Conservation (phyloP, 1,284 basidiomycete species). For the Amylostereum chailletii region DNA sequence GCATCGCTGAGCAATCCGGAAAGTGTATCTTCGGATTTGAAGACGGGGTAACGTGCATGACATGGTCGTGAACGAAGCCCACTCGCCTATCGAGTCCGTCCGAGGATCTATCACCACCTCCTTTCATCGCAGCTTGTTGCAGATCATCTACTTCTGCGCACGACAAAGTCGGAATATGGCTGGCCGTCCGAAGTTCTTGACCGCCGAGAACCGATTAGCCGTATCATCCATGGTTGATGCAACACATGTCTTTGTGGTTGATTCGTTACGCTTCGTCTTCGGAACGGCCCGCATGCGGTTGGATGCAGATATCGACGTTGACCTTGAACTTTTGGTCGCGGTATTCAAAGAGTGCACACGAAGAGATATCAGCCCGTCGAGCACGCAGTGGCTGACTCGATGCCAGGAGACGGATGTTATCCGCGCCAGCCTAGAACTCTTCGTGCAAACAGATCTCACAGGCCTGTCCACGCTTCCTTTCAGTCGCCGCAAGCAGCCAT, state of each 20-base stretch:
- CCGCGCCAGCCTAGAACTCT: conserved; percentile 67
- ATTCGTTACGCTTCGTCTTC: conserved; percentile 63
- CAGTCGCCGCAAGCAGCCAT: conserved; percentile 54
- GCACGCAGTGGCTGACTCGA: conserved; percentile 67
- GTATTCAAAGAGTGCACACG: conserved; percentile 77
- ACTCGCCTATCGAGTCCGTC: conserved; percentile 70
- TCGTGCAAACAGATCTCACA: conserved; percentile 60
- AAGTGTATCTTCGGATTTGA: conserved; percentile 53
- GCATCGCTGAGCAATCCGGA: conserved; percentile 60
- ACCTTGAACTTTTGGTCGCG: conserved; percentile 73
- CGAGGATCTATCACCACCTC: conserved; percentile 55
- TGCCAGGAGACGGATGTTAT: conserved; percentile 82
- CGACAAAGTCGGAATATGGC: conserved; percentile 49
- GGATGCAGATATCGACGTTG: conserved; percentile 63
- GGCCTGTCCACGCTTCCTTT: conserved; percentile 57
- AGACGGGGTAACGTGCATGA: conserved; percentile 46
- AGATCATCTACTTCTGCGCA: conserved; percentile 72
- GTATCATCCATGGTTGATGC: conserved; percentile 55
- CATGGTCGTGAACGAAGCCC: conserved; percentile 67
- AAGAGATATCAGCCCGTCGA: conserved; percentile 55
- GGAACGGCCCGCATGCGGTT: conserved; percentile 48
- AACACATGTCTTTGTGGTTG: conserved; percentile 56
- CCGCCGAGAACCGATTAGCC: conserved; percentile 51
- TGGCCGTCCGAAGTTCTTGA: conserved; percentile 39
- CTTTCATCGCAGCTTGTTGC: conserved; percentile 77